Evolutionary conservation across 1,139 yeast genomes (phyloP).

Genomic region (Dujonia santamariae): DNA sequence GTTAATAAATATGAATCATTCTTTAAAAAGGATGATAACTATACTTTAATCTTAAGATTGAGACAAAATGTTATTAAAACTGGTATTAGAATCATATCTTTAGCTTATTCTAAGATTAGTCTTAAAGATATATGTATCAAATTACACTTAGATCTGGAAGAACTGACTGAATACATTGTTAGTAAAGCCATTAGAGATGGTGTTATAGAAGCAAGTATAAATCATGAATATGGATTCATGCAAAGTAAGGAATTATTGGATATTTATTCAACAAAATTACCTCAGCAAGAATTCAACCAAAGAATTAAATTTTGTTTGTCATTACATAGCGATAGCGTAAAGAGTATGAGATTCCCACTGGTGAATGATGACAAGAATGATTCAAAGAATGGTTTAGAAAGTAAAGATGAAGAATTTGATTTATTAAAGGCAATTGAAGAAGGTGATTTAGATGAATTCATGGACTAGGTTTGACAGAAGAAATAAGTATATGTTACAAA

Average conservation of each 20-base stretch:
- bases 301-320: constrained; percentile 90
- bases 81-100: constrained; percentile 89
- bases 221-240: constrained; percentile 90
- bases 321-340: constrained; percentile 87
- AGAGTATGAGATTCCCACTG: constrained; percentile 89
- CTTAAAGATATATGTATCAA: constrained; percentile 88
- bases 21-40: constrained; percentile 76
- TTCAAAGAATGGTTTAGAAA: constrained; percentile 25
- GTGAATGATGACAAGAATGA: constrained; percentile 35
- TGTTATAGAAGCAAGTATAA: constrained; percentile 91
- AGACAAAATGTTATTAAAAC: constrained; percentile 98
- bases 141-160: constrained; percentile 88
- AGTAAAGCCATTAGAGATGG: constrained; percentile 97
- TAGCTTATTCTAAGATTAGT: constrained; percentile 88
- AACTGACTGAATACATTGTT: constrained; percentile 94
- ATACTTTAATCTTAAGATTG: constrained; percentile 80
- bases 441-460: constrained; percentile 49
- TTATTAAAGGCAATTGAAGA: constrained; percentile 48
- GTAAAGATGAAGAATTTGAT: constrained; percentile 43
- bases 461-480: constrained; percentile 27
- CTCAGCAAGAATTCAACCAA: constrained; percentile 87
- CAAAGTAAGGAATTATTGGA: constrained; percentile 85
- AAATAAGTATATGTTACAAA: background rate
- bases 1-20: constrained; percentile 59
- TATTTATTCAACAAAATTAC: constrained; percentile 82